A percentile compares a stretch with the other conserved stretches of the same genome.
These are phyloP conservation scores for Torulaspora delbrueckii DNA, from an alignment of 805 yeast genomes.

Conservation along the genomic window DNA sequence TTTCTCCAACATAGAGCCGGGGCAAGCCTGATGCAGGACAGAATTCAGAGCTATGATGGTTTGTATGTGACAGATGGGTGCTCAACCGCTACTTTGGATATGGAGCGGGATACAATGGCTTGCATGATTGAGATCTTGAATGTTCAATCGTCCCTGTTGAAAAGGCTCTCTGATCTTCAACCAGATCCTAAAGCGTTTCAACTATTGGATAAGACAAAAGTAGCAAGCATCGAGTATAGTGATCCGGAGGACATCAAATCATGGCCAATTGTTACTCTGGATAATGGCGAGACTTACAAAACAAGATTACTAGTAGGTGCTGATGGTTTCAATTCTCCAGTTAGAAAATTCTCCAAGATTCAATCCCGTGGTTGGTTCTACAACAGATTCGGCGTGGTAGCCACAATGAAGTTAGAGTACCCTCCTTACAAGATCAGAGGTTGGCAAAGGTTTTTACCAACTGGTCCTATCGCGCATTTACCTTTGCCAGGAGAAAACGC, in stretches of 20 bases:
- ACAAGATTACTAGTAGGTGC: constrained; percentile 87
- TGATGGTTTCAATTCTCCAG: constrained; percentile 94
- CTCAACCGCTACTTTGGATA: constrained; percentile 62
- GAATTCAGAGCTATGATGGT: constrained; percentile 75
- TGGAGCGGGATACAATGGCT: constrained; percentile 59
- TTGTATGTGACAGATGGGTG: constrained; percentile 83
- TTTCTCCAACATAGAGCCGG: constrained; percentile 67
- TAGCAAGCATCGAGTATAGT: constrained; percentile 44
- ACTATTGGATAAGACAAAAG: constrained; percentile 65
- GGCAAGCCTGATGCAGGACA: constrained; percentile 67
- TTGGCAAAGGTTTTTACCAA: constrained; percentile 87
- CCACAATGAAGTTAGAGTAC: constrained; percentile 69
- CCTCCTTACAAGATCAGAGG: constrained; percentile 70
- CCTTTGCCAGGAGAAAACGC: constrained; percentile 85
- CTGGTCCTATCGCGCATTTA: constrained; percentile 89
- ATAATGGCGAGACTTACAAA: constrained; percentile 57
- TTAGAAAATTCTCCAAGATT: constrained; percentile 72
- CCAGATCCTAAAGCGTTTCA: constrained; percentile 31
- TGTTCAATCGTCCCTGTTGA: constrained; percentile 68
- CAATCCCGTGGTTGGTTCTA: constrained; percentile 91
- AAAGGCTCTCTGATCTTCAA: constrained; percentile 45
- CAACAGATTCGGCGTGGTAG: constrained; percentile 86
- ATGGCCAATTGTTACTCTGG: constrained; percentile 75
- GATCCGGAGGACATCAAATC: constrained; percentile 38
- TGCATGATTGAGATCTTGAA: constrained; percentile 88